Percentiles rank a stretch among this genome's conserved stretches.
Conservation (phyloP, 1,284 basidiomycete genomes). For the Ceratobasidium sp. region DNA sequence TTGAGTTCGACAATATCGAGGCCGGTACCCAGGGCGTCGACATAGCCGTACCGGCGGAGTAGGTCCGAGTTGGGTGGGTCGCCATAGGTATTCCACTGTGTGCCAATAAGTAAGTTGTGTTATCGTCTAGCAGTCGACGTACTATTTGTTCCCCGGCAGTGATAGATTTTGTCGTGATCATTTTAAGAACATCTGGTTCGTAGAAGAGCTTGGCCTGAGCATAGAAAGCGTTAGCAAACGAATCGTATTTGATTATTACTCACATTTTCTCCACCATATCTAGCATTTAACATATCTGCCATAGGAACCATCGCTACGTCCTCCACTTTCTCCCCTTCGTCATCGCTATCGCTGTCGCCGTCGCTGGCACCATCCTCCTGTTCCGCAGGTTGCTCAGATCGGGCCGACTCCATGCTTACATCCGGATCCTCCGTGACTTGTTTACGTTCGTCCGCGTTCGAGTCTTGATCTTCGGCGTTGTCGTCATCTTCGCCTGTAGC, state of each 20-base stretch:
- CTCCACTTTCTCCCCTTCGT: conserved; percentile 66
- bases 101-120: conserved; percentile 43
- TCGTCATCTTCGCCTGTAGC: conserved; percentile 51
- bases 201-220: conserved; percentile 83
- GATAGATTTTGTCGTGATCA: conserved; percentile 82
- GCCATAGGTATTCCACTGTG: conserved; percentile 93
- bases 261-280: conserved; percentile 86
- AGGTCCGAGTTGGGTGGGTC: conserved; percentile 95
- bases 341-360: conserved; percentile 56
- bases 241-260: conserved; percentile 47
- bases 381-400: conserved; percentile 49
- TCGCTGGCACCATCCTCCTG: conserved; percentile 50
- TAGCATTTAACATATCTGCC: conserved; percentile 93
- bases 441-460: conserved; percentile 2
- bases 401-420: conserved; percentile 37
- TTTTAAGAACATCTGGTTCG: conserved; percentile 73
- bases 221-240: not conserved
- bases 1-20: conserved; percentile 86
- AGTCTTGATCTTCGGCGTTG: conserved; percentile 48
- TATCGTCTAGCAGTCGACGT: conserved; percentile 47
- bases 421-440: conserved; percentile 29
- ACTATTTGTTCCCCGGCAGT: conserved; percentile 87
- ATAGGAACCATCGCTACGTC: conserved; percentile 95
- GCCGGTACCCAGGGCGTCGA: conserved; percentile 84
- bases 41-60: conserved; percentile 90